These are phyloP conservation scores for Rhizopus stolonifer DNA, from an alignment of 371 early-diverging fungal species.

Conservation along the genomic window DNA sequence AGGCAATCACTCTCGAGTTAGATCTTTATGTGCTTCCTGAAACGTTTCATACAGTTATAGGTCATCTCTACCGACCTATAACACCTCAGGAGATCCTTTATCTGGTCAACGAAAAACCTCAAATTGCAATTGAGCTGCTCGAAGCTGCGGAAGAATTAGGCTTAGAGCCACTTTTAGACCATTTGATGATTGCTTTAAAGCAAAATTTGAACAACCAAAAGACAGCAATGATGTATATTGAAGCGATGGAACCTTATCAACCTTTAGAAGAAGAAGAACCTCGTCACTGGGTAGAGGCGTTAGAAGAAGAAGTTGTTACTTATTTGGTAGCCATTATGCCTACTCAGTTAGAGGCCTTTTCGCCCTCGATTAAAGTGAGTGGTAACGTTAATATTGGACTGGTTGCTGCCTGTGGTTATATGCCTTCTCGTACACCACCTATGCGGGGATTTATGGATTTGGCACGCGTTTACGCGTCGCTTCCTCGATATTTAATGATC, in stretches of 20 bases:
- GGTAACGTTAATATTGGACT: slow-evolving; percentile 30
- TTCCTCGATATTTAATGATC: slow-evolving; percentile 40
- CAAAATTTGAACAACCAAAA: slow-evolving; percentile 25
- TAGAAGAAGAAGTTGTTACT: slow-evolving; percentile 34
- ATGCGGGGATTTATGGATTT: slow-evolving; percentile 29
- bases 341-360: slow-evolving; percentile 30
- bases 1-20: slow-evolving; percentile 23
- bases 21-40: slow-evolving; percentile 32
- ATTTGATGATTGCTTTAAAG: slow-evolving; percentile 22
- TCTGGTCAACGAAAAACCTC: slow-evolving; percentile 36
- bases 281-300: slow-evolving; percentile 33
- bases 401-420: slow-evolving; percentile 27
- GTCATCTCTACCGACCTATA: slow-evolving; percentile 33
- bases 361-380: slow-evolving; percentile 26
- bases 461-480: slow-evolving; percentile 31
- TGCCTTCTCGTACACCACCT: slow-evolving; percentile 34
- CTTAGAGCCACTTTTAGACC: slow-evolving; percentile 24
- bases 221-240: slow-evolving; percentile 27
- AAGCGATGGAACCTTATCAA: slow-evolving; percentile 29
- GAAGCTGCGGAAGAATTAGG: slow-evolving; percentile 41
- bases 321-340: slow-evolving; percentile 27
- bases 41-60: slow-evolving; percentile 31
- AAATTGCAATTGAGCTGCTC: slow-evolving; percentile 35
- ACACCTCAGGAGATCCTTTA: slow-evolving; percentile 32
- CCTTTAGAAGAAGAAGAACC: slow-evolving; percentile 29